Base-by-base conservation (phyloP, 2,329 filamentous ascomycete genomes). In the Colletotrichum sp. region DNA sequence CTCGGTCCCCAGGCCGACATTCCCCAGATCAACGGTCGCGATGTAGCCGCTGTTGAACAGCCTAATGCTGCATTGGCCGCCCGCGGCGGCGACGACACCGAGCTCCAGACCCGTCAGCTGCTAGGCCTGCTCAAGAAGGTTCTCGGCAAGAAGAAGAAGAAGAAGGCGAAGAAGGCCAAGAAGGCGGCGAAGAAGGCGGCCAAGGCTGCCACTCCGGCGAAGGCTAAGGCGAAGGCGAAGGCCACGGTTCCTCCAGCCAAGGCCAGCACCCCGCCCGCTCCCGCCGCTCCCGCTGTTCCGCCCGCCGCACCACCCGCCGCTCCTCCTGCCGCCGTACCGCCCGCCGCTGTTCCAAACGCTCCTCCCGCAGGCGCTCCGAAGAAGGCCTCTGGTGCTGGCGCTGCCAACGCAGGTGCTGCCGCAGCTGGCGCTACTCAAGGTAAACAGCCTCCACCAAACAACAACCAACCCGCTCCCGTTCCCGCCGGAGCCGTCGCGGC, bases 41-140 rank as follows among this genome's bases (percentile, higher is more conserved):
- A 39, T 22, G 65, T 27, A 5, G 70, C 65, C 12, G 70, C 59
- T 49, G 34, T 74, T 52, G 74, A 69, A n/a, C 70, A 74, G 71
- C 70, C 61, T 16, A 22, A 69, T 27, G 65, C 65, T 16, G 64
- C 64, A 11, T 49, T 64, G 65, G 70, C 15, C 25, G 74, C 70
- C 39, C 32, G 52, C 8, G 34, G n/a, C 11, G 55, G 32, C 1
- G 39, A 25, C 9, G 27, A 22, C n/a, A 52, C n/a, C 7, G 57
- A 64, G 29, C 19, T 73, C 9, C 19, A 66, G 44, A 30, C 44
- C 5, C 64, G 73, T 3, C 73, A 68, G 63, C 9, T 73, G 22
- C 25, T 27, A 15, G 27, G 30, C 65, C 68, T 55, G 34, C 36
- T 66, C 22, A 66, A 49, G 63, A 66, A 61, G 52, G 49, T 67